These are phyloP conservation scores for Pyrus bretschneideri DNA, from an alignment of 306 rosid genomes.

Conservation along the genomic window DNA sequence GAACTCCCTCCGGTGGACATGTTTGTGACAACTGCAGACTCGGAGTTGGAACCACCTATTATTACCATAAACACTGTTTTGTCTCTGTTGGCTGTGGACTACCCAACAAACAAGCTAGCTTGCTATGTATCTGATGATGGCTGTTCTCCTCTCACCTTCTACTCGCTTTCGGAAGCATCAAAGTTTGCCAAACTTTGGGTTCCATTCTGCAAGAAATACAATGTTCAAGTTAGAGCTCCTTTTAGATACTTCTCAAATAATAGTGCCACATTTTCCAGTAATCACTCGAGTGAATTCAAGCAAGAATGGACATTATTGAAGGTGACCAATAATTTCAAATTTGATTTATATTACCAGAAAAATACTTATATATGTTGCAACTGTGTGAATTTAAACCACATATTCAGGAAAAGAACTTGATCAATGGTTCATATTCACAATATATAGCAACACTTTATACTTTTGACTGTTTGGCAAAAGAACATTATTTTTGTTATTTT, in stretches of 20 bases:
- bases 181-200: slow-evolving; percentile 55
- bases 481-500: too few relatives aligned
- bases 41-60: slow-evolving; percentile 50
- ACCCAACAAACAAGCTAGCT: slow-evolving; percentile 58
- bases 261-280: neutral
- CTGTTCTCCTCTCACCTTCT: slow-evolving; percentile 43
- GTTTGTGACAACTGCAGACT: slow-evolving; percentile 70
- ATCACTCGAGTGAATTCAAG: neutral
- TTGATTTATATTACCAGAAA: neutral
- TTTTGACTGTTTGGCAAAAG: neutral
- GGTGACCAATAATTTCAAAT: slow-evolving; percentile 16
- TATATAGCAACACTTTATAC: too few relatives aligned
- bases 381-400: too few relatives aligned
- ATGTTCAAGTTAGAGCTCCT: slow-evolving; percentile 52
- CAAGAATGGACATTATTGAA: slow-evolving; percentile 26
- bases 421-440: too few relatives aligned
- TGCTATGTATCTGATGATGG: slow-evolving; percentile 77
- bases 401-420: too few relatives aligned
- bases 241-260: slow-evolving; percentile 34
- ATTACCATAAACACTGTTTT: slow-evolving; percentile 56
- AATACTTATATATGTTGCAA: neutral
- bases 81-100: slow-evolving; percentile 61
- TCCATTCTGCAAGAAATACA: slow-evolving; percentile 52
- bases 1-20: slow-evolving; percentile 54
- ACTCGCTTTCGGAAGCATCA: slow-evolving; percentile 52